Percentiles rank a stretch among this genome's conserved stretches.
Evolutionary conservation across 371 early-diverging fungal genomes (phyloP).

Genomic region (Amoeboaphelidium occidentale): DNA sequence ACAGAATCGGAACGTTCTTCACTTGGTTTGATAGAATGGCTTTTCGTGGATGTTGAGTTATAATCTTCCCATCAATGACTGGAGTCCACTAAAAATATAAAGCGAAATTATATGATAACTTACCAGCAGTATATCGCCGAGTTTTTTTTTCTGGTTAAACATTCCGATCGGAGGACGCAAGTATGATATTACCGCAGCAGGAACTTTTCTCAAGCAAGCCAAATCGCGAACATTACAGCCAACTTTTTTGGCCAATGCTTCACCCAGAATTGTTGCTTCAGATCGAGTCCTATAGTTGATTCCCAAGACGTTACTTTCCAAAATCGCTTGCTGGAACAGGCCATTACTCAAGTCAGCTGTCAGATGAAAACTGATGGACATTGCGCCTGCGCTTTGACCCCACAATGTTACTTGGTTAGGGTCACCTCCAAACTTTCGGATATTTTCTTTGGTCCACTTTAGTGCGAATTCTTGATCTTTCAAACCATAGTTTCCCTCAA

Average conservation of each 20-base stretch:
- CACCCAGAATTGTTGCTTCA: not conserved
- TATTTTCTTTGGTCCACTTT: conserved; percentile 20
- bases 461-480: conserved; percentile 18
- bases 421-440: conserved; percentile 20
- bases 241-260: not conserved
- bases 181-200: not conserved
- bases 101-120: no score
- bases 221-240: not conserved
- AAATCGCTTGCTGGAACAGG: conserved; percentile 10
- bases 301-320: conserved; percentile 7
- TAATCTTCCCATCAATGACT: not conserved
- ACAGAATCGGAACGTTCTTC: not conserved
- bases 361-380: conserved; percentile 11
- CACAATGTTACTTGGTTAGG: conserved; percentile 14
- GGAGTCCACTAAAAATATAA: no score
- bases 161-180: not conserved
- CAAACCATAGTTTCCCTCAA: conserved; percentile 16
- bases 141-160: not conserved
- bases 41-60: not conserved
- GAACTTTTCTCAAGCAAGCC: not conserved
- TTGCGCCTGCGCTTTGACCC: conserved; percentile 21
- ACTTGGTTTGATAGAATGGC: not conserved
- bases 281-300: not conserved
- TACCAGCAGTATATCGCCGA: not conserved
- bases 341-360: conserved; percentile 6